Base-by-base conservation (phyloP, 495 filamentous ascomycete species). In the Viridothelium virens region DNA sequence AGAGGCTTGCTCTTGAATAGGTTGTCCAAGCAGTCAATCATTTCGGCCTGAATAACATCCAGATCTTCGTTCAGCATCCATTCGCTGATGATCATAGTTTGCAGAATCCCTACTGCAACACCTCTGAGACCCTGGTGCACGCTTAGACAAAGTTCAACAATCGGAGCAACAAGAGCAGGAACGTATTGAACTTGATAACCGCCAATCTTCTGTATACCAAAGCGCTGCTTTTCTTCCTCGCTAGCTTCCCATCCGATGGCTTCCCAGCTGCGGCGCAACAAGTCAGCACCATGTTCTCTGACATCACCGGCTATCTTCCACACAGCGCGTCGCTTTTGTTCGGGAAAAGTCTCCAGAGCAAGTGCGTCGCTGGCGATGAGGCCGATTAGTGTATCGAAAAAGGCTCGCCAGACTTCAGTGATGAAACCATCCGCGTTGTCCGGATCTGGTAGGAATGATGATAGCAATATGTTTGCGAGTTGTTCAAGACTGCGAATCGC, bases 261-360 rank as follows among this genome's bases (percentile, higher is more conserved):
- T 74, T 96, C 91, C 94, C 94, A 99, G 38, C 87, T 94, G 31
- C 85, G 80, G 46, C 88, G 83, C 59, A 99, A 77, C 9, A 99
- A 78, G 38, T 91, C 87, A 1, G 94, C 93, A 56, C 94, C 95
- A 70, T 91, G 83, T 74, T 97, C 91, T 63, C 94, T 82, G 62
- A 99, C 91, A 80, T 99, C 94, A 31, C 94, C 95, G 37, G 92
- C 95, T 72, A 99, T 96, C 79, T 97, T 97, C 94, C 95, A 97
- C 14, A 97, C 92, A 2, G 93, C 92, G 36, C 94, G 80, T 47
- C 95, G 81, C 75, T 97, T 97, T 77, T 99, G 94, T 76, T 97
- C 95, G 0, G 95, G 91, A 74, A 97, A 97, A 0, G 92, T 97
- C 73, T 99, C 94, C 34, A 99, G 83, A 14, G 94, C 92, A 11